Percentiles rank a stretch among this genome's conserved stretches.
These are phyloP conservation scores for Coniferiporia weirii DNA, from an alignment of 1,284 basidiomycete species.

Conservation along the genomic window DNA sequence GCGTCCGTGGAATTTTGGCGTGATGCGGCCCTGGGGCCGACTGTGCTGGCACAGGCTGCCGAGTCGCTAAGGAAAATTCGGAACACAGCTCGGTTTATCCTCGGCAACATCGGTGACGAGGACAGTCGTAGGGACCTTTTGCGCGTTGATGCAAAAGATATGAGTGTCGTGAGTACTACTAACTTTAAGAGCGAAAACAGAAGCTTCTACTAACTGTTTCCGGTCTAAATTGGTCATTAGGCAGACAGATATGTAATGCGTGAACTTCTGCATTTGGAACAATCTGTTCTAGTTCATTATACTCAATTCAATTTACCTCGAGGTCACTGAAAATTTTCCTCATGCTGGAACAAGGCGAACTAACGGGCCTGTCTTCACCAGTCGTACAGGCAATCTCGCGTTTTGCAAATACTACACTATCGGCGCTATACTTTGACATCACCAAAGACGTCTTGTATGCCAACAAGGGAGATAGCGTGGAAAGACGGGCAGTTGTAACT, in stretches of 20 bases:
- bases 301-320: constrained; percentile 76
- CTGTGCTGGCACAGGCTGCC: constrained; percentile 70
- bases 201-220: background rate
- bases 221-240: constrained; percentile 34
- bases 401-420: constrained; percentile 67
- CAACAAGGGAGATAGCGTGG: constrained; percentile 43
- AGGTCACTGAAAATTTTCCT: constrained; percentile 44
- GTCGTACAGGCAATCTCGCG: constrained; percentile 57
- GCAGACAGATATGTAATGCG: constrained; percentile 84
- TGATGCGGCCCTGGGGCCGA: constrained; percentile 84
- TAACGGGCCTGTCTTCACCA: constrained; percentile 24
- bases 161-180: constrained; percentile 55
- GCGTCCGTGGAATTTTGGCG: constrained; percentile 88
- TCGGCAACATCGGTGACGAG: constrained; percentile 68
- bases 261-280: constrained; percentile 73
- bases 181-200: background rate
- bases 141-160: constrained; percentile 39
- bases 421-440: constrained; percentile 88
- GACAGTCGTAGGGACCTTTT: constrained; percentile 28
- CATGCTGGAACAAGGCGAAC: background rate
- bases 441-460: constrained; percentile 92
- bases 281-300: constrained; percentile 64
- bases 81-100: constrained; percentile 85
- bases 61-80: constrained; percentile 84
- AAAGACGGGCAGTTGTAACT: constrained; percentile 63